Base-by-base conservation (phyloP, 2,329 filamentous ascomycete species). In the Colletotrichum filicis region DNA sequence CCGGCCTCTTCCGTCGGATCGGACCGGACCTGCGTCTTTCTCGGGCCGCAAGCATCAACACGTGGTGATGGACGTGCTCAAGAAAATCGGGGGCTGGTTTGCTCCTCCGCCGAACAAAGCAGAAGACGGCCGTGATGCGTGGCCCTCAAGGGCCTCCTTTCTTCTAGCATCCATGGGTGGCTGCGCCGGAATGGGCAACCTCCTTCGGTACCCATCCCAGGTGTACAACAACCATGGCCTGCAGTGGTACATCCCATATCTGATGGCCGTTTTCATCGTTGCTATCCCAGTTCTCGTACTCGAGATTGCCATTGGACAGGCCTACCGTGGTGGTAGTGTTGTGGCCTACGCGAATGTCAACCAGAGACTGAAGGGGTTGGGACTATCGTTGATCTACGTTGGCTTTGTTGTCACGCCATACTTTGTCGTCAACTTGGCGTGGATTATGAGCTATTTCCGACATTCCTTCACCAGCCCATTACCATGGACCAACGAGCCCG, bases 291-390 rank as follows among this genome's bases (percentile, higher is more conserved):
- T 86, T 0, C 83, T 90, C 49, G 84, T 90, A 14, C 84, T 90
- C 26, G 89, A 91, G 77, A 88, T 90, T 63, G 93, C 93, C 66
- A 94, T 94, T 65, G 94, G 94, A 59, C 93, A 90, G 76, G 88
- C 88, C 5, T 89, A 90, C 76, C 87, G 87, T 14, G 88, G 87
- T 52, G 88, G 88, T 14, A 86, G 85, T 3, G 86, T 89, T 52
- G 86, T 90, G 66, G 87, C 88, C 5, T 89, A 85, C 77, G 86
- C 87, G 80, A 88, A 86, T 74, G 81, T 90, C 72, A 84, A 89
- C 76, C 79, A 83, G 64, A 83, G 88, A 8, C 80, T 90, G 42
- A 89, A 88, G 75, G 89, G 88, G 2, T 82, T 87, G 3, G 89
- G 89, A 0, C 80, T 90, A 58, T 87, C 85, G 9, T 81, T 88